Evolutionary conservation across 306 rosid species (phyloP), one percentile per base, ranked within the genome.

Genomic region (Castanea crenata): DNA sequence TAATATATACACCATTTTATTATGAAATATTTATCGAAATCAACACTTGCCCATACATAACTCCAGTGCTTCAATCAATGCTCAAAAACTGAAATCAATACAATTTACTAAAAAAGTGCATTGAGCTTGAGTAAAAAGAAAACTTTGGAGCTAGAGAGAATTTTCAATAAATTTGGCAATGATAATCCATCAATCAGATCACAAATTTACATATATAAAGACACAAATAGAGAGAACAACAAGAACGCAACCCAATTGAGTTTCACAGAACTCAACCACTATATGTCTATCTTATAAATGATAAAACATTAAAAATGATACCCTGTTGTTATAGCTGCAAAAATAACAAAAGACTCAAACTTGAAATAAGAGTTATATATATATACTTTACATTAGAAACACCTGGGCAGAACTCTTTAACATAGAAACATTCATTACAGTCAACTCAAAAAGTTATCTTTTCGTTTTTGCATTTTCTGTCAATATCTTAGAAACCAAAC

Each of bases 401-500:
- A n/a, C 63, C 23, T 49, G 75, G 3, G 29, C 34, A 72, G 21
- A 35, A 23, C 44, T 2, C 35, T 27, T 27, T 14, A 16, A 31
- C 59, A 31, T 21, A 64, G 61, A 54, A 80, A 69, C 59, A 79
- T 41, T 44, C 4, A 15, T 67, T 3, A 64, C 58, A 34, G 12
- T 41, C 69, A 6, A 19, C 21, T 4, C 59, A 58, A 20, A 65
- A 20, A 74, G 12, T 23, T 52, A 21, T 18, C 52, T 44, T 65
- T 65, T 34, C 55, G 5, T 9, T 4, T 57, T 41, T 52, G 18
- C 29, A 69, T 56, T 71, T 21, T 49, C 54, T 20, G 23, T 20
- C 58, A 86, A 52, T 79, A 74, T 80, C 29, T 12, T 14, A 31
- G 76, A 69, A 83, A 80, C 69, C 70, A 71, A 82, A 71, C 10